Evolutionary conservation across 2,329 filamentous ascomycete genomes (phyloP), one percentile per base, ranked within the genome.

Genomic region (Podosphaera xanthii): DNA sequence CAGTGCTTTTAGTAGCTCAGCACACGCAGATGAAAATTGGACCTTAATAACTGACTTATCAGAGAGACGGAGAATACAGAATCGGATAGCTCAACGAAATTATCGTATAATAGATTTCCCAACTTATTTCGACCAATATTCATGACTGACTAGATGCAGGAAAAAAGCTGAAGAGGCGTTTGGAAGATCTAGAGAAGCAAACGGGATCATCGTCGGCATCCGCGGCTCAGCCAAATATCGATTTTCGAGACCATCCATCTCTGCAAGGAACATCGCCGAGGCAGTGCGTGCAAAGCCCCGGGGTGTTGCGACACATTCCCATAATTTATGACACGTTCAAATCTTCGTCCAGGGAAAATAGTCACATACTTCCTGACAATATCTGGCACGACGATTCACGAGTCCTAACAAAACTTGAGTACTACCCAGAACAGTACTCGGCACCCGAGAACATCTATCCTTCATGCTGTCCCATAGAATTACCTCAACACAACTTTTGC

Each of bases 31-130:
- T 69, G 91, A 97, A 74, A 91, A 97, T 75, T 97, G 91, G 91
- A 96, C 91, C 70, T 94, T 96, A 81, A 95, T 97, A 71, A 94
- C 91, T 60, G 91, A 97, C 72, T 83, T 97, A 61, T 90, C 90
- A 57, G 91, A 97, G 74, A 83, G 92, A 69, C 79, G 90, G 68
- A 81, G 90, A 70, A 95, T 96, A 75, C 90, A 97, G 74, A 97
- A 97, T 75, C 83, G 91, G 66, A 96, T 97, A 77, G 91, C 91
- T 65, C 91, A 97, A 74, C 84, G 90, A 68, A 95, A 95, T 76
- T 96, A 96, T 75, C 88, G 89, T 94, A 30, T 33, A 61, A 53
- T n/a, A 35, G 55, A 58, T 58, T 58, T 49, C 57, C 54, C 52
- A 7, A 31, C 33, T 35, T 48, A 42, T 31, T 14, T 22, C 8